Conservation (phyloP, 345 rosid genomes). For the Trapa incisa region DNA sequence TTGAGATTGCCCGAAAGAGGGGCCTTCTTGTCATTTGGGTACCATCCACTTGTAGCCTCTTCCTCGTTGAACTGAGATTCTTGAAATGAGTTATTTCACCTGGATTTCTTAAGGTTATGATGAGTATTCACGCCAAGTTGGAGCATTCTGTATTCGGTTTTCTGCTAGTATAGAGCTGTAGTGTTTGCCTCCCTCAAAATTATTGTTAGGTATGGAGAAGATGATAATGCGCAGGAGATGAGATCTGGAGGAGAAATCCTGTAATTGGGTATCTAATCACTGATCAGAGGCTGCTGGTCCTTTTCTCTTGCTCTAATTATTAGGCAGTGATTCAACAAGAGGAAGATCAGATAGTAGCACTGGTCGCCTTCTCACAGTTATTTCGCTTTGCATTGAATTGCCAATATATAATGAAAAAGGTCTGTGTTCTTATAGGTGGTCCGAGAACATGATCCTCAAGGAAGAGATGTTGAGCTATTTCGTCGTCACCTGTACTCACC, state of each 20-base stretch:
- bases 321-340: neutral
- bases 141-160: neutral
- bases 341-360: neutral
- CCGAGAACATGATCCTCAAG: conserved; percentile 61
- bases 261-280: neutral
- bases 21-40: conserved; percentile 79
- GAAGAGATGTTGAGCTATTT: conserved; percentile 74
- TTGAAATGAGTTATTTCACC: neutral
- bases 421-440: conserved; percentile 35
- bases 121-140: neutral
- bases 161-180: neutral
- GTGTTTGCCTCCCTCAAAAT: neutral
- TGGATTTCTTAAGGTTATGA: neutral
- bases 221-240: neutral
- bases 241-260: neutral
- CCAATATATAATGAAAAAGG: neutral
- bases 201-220: neutral
- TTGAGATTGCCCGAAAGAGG: conserved; percentile 60
- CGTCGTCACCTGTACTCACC: conserved; percentile 46
- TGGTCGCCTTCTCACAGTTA: neutral
- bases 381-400: neutral
- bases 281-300: neutral
- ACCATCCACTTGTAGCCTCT: conserved; percentile 1
- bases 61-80: neutral
- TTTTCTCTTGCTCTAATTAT: neutral